Evolutionary conservation across 129 eudicot species (phyloP).

Genomic region (Ambrosia trifida): DNA sequence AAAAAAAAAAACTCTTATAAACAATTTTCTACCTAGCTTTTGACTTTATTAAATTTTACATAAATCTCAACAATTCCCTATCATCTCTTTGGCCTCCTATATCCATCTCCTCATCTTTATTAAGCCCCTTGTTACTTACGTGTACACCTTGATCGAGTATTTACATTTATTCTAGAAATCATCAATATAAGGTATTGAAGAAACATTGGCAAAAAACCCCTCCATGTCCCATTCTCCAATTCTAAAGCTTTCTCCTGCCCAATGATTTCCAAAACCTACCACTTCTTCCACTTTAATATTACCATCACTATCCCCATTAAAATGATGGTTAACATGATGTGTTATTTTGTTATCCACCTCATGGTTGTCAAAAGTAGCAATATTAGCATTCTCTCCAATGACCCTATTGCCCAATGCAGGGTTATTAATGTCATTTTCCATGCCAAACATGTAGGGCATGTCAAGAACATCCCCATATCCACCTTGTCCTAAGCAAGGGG

Average conservation of each 20-base stretch:
- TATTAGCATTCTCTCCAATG: conserved; percentile 18
- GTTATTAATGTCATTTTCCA: conserved; percentile 54
- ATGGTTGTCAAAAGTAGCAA: conserved; percentile 26
- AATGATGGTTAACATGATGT: conserved; percentile 28
- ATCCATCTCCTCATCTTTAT: conserved; percentile 6
- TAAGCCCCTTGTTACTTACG: conserved; percentile 10
- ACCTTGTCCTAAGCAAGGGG: conserved; percentile 32
- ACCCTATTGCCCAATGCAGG: conserved; percentile 37
- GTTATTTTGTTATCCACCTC: conserved; percentile 34
- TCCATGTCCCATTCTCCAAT: conserved; percentile 85
- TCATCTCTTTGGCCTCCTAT: background rate
- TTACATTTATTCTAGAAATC: conserved; percentile 52
- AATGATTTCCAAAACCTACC: conserved; percentile 59
- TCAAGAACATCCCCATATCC: conserved; percentile 39
- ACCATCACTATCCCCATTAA: conserved; percentile 35
- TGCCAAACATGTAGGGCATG: conserved; percentile 47
- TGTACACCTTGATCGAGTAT: conserved; percentile 9
- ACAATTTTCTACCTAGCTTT: background rate
- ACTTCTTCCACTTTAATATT: conserved; percentile 51
- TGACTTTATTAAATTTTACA: conserved; percentile 9
- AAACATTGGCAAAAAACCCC: conserved; percentile 73
- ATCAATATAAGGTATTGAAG: conserved; percentile 70
- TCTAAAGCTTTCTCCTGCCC: conserved; percentile 64
- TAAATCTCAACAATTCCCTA: background rate
- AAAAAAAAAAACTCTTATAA: background rate